Conservation (phyloP, 2,329 filamentous ascomycete genomes). For the Aspergillus oerlinghausenensis region DNA sequence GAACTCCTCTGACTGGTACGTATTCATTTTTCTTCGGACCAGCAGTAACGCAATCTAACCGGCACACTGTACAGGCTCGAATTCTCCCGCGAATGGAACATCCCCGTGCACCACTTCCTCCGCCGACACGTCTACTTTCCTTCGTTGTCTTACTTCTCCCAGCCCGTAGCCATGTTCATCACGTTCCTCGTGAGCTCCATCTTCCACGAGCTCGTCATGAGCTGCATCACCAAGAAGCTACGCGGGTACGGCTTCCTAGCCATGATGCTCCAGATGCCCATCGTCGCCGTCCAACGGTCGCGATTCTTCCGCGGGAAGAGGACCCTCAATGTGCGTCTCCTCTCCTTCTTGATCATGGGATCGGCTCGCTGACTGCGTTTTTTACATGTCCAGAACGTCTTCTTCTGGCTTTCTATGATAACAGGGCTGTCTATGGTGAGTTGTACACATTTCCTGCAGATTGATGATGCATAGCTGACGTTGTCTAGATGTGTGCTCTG, state of each 20-base stretch:
- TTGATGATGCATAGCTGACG: background rate
- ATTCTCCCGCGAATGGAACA: constrained; percentile 94
- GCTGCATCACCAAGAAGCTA: constrained; percentile 95
- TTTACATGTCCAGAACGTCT: constrained; percentile 55
- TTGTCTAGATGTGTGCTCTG: constrained; percentile 52
- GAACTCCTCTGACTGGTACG: constrained; percentile 53
- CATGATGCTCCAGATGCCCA: constrained; percentile 95
- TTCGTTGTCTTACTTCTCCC: constrained; percentile 69
- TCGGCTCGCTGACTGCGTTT: background rate
- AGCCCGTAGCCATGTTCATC: constrained; percentile 72
- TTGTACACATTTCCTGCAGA: constrained; percentile 17
- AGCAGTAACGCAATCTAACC: background rate
- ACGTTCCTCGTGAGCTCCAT: constrained; percentile 88
- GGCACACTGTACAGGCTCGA: constrained; percentile 60
- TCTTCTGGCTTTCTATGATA: constrained; percentile 92
- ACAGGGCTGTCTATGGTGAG: constrained; percentile 74
- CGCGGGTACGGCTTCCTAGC: constrained; percentile 88
- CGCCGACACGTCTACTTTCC: constrained; percentile 90
- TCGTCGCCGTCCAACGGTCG: constrained; percentile 85
- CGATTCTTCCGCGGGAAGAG: constrained; percentile 68
- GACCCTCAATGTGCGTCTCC: constrained; percentile 62
- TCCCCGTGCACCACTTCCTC: constrained; percentile 95
- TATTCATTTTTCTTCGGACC: background rate
- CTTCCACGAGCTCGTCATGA: constrained; percentile 94
- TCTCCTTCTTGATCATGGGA: background rate